These are phyloP conservation scores for Cryptococcus sp. DNA, from an alignment of 1,284 basidiomycete species.

Conservation along the genomic window DNA sequence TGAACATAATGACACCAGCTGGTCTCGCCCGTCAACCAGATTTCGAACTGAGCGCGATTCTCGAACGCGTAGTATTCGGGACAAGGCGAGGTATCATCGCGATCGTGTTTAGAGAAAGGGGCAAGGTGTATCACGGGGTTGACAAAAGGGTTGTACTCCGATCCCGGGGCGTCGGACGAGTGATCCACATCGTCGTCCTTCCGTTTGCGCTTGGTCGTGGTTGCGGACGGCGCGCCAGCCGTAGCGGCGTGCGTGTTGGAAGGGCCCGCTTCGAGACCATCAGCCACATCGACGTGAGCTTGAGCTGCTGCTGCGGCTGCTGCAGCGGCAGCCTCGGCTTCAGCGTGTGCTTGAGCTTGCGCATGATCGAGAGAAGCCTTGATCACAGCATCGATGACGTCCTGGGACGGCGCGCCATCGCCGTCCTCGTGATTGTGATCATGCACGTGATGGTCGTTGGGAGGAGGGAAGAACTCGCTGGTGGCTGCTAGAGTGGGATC, in stretches of 20 bases:
- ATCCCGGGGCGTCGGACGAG: not conserved
- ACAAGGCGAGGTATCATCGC: slow-evolving; percentile 38
- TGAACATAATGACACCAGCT: slow-evolving; percentile 54
- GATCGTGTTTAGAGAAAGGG: slow-evolving; percentile 34
- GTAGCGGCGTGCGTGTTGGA: not conserved
- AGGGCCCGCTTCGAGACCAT: not conserved
- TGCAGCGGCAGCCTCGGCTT: not conserved
- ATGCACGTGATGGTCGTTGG: not conserved
- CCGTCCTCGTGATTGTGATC: not conserved
- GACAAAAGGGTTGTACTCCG: slow-evolving; percentile 17
- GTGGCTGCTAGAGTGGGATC: slow-evolving; percentile 11
- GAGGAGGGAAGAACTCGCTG: slow-evolving; percentile 15
- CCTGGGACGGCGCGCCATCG: slow-evolving; percentile 11
- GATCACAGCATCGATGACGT: slow-evolving; percentile 29
- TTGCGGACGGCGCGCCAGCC: not conserved
- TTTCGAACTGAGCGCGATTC: slow-evolving; percentile 35
- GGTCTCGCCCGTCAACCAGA: slow-evolving; percentile 46
- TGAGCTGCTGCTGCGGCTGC: slow-evolving; percentile 1
- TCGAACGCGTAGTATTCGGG: slow-evolving; percentile 37
- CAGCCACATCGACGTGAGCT: slow-evolving; percentile 1
- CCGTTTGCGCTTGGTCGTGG: not conserved
- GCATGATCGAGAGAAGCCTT: slow-evolving; percentile 26
- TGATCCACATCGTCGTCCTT: slow-evolving; percentile 1
- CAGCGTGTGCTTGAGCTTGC: slow-evolving; percentile 17
- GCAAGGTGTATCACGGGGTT: slow-evolving; percentile 28